Evolutionary conservation across 306 rosid species (phyloP).

Genomic region (Citrullus amarus): DNA sequence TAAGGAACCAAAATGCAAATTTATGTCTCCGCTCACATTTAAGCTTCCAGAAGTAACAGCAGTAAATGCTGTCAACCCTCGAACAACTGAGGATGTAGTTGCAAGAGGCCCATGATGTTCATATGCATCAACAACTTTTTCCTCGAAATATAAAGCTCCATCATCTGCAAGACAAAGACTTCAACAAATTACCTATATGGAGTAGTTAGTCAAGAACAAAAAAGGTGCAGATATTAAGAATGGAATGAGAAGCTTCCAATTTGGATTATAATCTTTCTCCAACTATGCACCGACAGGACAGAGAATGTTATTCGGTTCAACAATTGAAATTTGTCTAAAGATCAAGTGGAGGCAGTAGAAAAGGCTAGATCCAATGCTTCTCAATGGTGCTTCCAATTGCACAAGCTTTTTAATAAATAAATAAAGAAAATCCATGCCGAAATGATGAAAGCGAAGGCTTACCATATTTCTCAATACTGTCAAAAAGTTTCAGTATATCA

Average conservation of each 20-base stretch:
- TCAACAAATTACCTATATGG: slow-evolving; percentile 14
- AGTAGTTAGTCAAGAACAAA: background rate
- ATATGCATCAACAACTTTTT: slow-evolving; percentile 55
- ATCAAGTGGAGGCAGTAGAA: background rate
- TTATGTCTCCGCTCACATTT: slow-evolving; percentile 39
- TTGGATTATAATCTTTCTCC: background rate
- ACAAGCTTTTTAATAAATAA: background rate
- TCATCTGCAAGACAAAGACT: slow-evolving; percentile 45
- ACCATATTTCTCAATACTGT: slow-evolving; percentile 93
- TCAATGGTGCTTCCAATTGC: background rate
- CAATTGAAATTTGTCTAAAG: background rate
- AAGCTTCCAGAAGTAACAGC: slow-evolving; percentile 54
- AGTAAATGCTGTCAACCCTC: slow-evolving; percentile 67
- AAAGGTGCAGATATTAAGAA: background rate
- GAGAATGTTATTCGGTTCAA: background rate
- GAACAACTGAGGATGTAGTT: slow-evolving; percentile 85
- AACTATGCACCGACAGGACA: background rate
- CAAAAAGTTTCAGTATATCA: slow-evolving; percentile 86
- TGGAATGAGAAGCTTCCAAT: background rate
- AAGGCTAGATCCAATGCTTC: background rate
- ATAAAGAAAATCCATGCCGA: background rate
- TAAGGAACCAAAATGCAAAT: background rate
- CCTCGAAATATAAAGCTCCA: slow-evolving; percentile 77
- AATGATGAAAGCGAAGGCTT: slow-evolving; percentile 15
- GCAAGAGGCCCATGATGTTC: slow-evolving; percentile 70